phyloP scores from a whole-genome alignment of 1,139 yeast species.

The Arxiozyma slooffiae region DNA sequence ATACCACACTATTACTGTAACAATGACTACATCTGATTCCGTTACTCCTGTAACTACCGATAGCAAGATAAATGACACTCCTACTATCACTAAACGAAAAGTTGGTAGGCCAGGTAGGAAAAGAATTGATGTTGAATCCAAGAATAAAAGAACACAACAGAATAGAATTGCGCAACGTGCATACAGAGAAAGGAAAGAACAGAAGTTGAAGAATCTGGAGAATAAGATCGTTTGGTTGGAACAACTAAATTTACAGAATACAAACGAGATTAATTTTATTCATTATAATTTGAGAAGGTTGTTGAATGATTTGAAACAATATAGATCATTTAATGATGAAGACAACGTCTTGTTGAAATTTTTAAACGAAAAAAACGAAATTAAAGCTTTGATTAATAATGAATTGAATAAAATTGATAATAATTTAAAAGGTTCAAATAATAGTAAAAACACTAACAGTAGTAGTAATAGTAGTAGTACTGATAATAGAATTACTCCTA shows the following conservation, averaged over 20 bases:
- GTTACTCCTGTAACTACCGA: not conserved
- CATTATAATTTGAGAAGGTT: slow-evolving; percentile 32
- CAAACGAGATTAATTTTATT: slow-evolving; percentile 63
- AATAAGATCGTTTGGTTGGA: slow-evolving; percentile 65
- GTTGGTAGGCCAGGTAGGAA: slow-evolving; percentile 54
- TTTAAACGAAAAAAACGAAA: not conserved
- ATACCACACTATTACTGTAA: not conserved
- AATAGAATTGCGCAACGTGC: slow-evolving; percentile 97
- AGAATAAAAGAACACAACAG: slow-evolving; percentile 84
- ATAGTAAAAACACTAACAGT: not conserved
- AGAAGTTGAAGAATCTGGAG: slow-evolving; percentile 76
- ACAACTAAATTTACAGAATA: slow-evolving; percentile 52
- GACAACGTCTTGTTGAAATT: slow-evolving; percentile 1
- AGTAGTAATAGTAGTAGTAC: not conserved
- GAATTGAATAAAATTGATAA: not conserved
- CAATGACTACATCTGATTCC: not conserved
- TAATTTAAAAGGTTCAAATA: not conserved
- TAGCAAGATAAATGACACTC: no score
- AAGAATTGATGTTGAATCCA: slow-evolving; percentile 70
- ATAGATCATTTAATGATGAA: slow-evolving; percentile 4
- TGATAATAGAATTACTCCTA: no score
- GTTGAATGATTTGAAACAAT: slow-evolving; percentile 4
- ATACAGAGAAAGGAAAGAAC: slow-evolving; percentile 87
- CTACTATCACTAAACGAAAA: slow-evolving; percentile 20
- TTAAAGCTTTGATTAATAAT: not conserved